Evolutionary conservation across 805 yeast genomes (phyloP).

Genomic region (Kuraishia cidri): DNA sequence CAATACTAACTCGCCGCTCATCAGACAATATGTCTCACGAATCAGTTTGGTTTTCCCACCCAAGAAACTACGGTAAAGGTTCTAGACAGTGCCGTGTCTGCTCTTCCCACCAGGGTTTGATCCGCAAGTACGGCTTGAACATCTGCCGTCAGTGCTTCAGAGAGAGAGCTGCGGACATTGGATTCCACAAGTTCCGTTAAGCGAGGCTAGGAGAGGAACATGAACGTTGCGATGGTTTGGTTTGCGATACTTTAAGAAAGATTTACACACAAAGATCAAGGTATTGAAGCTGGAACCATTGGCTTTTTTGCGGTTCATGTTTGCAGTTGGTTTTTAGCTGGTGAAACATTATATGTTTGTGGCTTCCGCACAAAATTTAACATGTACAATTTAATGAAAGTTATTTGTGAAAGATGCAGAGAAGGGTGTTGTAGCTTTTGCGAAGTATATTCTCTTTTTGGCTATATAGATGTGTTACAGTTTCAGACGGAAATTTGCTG

Average conservation of each 20-base stretch:
- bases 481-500: slow-evolving; percentile 27
- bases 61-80: slow-evolving; percentile 99
- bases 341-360: no score
- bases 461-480: background rate
- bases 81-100: slow-evolving; percentile 99
- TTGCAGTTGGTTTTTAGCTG: no score
- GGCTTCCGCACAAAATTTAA: slow-evolving; percentile 1
- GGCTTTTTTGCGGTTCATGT: no score
- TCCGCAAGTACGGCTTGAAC: slow-evolving; percentile 99
- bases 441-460: background rate
- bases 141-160: slow-evolving; percentile 99
- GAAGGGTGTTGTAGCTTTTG: background rate
- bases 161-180: slow-evolving; percentile 98
- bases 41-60: slow-evolving; percentile 99
- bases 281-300: no score
- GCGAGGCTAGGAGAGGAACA: slow-evolving; percentile 4
- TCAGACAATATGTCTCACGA: slow-evolving; percentile 94
- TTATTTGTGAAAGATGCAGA: background rate
- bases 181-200: slow-evolving; percentile 99
- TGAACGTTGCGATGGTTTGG: no score
- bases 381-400: slow-evolving; percentile 3
- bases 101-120: slow-evolving; percentile 97
- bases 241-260: no score
- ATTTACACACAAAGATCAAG: no score
- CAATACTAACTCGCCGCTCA: slow-evolving; percentile 7